Percentiles rank a stretch among this genome's conserved stretches.
Evolutionary conservation across 1,284 basidiomycete genomes (phyloP).

Genomic region (Tilletiaria anomala): DNA sequence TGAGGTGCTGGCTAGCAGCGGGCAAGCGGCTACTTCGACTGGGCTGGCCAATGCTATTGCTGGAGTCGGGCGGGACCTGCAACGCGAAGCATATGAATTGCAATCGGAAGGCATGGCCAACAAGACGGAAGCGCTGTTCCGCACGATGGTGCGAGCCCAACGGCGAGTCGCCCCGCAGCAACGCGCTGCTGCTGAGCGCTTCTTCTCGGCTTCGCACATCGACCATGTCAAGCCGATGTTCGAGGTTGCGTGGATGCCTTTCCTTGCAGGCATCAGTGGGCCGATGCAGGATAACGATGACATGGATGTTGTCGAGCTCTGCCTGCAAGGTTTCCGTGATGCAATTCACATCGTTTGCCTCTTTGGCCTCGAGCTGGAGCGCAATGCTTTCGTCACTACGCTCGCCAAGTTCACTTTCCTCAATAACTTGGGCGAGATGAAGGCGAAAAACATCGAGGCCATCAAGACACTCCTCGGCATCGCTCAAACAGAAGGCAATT

Average conservation of each 20-base stretch:
- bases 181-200: constrained; percentile 33
- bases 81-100: constrained; percentile 35
- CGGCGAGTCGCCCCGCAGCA: constrained; percentile 28
- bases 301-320: constrained; percentile 26
- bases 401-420: constrained; percentile 39
- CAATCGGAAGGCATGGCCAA: constrained; percentile 39
- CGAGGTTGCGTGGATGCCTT: constrained; percentile 40
- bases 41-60: constrained; percentile 34
- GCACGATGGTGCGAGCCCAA: constrained; percentile 38
- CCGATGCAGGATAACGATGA: constrained; percentile 37
- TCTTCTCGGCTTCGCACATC: constrained; percentile 38
- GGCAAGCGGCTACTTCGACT: constrained; percentile 6
- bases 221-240: constrained; percentile 40
- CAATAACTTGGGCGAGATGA: constrained; percentile 40
- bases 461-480: constrained; percentile 39
- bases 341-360: constrained; percentile 38
- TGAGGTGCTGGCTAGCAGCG: constrained; percentile 15
- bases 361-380: constrained; percentile 36
- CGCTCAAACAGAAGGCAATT: constrained; percentile 37
- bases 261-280: constrained; percentile 35
- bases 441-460: constrained; percentile 38
- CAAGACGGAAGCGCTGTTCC: constrained; percentile 38
- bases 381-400: constrained; percentile 39
- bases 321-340: constrained; percentile 34
- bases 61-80: constrained; percentile 33